Evolutionary conservation across 1,284 basidiomycete species (phyloP).

Genomic region (Apiotrichum mycotoxinovorans): DNA sequence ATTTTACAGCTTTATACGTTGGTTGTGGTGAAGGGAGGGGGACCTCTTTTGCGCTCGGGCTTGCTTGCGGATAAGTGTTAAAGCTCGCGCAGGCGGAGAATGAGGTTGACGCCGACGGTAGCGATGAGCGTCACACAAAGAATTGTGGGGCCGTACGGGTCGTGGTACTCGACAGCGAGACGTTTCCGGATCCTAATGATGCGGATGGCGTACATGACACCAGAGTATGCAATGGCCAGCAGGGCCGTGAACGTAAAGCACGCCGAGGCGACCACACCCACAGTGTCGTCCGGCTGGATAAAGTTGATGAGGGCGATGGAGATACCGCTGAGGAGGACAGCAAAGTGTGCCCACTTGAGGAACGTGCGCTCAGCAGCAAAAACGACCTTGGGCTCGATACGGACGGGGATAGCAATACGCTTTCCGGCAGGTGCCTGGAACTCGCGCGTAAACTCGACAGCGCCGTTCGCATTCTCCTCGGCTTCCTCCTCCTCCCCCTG

Average conservation of each 20-base stretch:
- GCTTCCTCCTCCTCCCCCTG: slow-evolving; percentile 45
- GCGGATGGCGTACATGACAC: slow-evolving; percentile 82
- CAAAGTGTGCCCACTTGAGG: slow-evolving; percentile 85
- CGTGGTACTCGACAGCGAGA: slow-evolving; percentile 75
- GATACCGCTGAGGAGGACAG: slow-evolving; percentile 81
- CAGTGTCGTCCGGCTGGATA: slow-evolving; percentile 66
- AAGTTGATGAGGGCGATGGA: slow-evolving; percentile 91
- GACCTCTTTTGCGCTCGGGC: too few species aligned
- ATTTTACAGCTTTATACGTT: too few species aligned
- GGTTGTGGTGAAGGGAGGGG: too few species aligned
- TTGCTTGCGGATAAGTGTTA: background rate
- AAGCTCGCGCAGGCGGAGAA: slow-evolving; percentile 47
- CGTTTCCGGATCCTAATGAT: slow-evolving; percentile 69
- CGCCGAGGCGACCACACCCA: slow-evolving; percentile 76
- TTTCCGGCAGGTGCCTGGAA: slow-evolving; percentile 82
- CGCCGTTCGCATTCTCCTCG: slow-evolving; percentile 31
- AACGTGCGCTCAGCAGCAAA: slow-evolving; percentile 78
- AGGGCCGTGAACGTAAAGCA: slow-evolving; percentile 87
- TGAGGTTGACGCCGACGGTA: slow-evolving; percentile 73
- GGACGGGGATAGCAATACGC: slow-evolving; percentile 83
- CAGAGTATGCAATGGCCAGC: slow-evolving; percentile 83
- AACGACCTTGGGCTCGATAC: slow-evolving; percentile 90
- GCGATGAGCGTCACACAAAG: slow-evolving; percentile 67
- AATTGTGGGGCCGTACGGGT: slow-evolving; percentile 74
- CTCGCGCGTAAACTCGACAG: slow-evolving; percentile 59